phyloP scores from a whole-genome alignment of 805 yeast genomes.

The Saturnispora besseyi region DNA sequence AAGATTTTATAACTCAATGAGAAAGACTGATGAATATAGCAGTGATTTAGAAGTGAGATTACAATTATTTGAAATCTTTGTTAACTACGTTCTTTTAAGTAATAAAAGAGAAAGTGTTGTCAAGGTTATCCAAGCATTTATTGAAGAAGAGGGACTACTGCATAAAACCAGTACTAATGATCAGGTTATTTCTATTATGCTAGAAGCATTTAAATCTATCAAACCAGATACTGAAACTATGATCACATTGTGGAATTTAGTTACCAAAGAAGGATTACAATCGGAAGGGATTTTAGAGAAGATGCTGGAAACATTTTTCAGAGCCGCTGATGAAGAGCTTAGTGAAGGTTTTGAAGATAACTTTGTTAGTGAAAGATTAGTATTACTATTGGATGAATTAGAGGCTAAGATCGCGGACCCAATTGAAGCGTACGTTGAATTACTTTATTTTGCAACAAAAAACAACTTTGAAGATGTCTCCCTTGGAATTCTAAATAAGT shows the following conservation, averaged over 20 bases:
- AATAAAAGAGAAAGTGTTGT: conserved; percentile 20
- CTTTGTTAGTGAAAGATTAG: conserved; percentile 17
- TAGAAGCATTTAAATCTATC: conserved; percentile 24
- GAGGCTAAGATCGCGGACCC: conserved; percentile 16
- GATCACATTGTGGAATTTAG: conserved; percentile 16
- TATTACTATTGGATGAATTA: conserved; percentile 14
- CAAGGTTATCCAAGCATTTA: conserved; percentile 23
- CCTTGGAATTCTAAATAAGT: conserved; percentile 13
- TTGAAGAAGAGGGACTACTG: conserved; percentile 18
- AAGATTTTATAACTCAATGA: conserved; percentile 24
- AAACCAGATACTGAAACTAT: conserved; percentile 25
- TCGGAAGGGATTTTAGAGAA: conserved; percentile 6
- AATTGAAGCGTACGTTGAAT: conserved; percentile 21
- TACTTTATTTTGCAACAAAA: conserved; percentile 25
- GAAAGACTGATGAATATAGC: conserved; percentile 20
- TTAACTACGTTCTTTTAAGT: conserved; percentile 26
- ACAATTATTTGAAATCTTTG: conserved; percentile 27
- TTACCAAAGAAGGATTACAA: conserved; percentile 9
- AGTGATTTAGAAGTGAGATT: conserved; percentile 18
- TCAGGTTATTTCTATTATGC: conserved; percentile 21
- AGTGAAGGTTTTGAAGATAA: conserved; percentile 22
- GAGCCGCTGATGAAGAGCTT: conserved; percentile 25
- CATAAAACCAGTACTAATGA: conserved; percentile 11
- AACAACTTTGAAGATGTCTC: conserved; percentile 23
- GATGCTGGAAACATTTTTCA: conserved; percentile 18